Base-by-base conservation (phyloP, 306 rosid species). In the Citrullus colocynthis region DNA sequence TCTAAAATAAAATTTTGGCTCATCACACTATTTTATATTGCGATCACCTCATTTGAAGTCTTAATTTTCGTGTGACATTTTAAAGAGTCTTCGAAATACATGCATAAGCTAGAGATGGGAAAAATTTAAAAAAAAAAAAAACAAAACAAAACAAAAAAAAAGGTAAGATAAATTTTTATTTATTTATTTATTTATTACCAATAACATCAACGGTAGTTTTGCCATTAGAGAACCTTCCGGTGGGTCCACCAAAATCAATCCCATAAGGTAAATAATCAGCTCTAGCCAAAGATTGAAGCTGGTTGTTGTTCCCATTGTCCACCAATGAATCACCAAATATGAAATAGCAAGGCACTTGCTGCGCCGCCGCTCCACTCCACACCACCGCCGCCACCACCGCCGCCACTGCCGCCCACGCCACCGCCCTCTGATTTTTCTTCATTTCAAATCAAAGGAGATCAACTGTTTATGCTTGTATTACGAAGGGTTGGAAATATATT, bases 271-370 rank as follows among this genome's bases (percentile, higher is more conserved):
- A 36, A 42, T 90, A 92, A 83, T 90, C 48, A 58, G 99, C 97
- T 85, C 87, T 92, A 7, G 97, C 99, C 75, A 90, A 75, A 52
- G 99, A 90, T 3, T 39, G 60, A 42, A 95, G 99, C 67, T 78
- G 87, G 77, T 95, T 92, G 64, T 92, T 95, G 76, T 95, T 95
- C 24, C 97, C 97, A 85, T 89, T 89, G 74, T 95, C 97, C 39
- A 93, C 97, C 87, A 88, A 78, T 0, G 97, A 95, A 80, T 95
- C 99, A 4, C 99, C 99, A 84, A 95, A 95, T 0, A 92, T 88
- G 90, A 95, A 95, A 83, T 88, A 95, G 78, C 99, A 90, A 41
- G 97, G 97, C 42, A 82, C 97, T 87, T 87, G 89, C 28, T 88
- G 91, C 37, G 79, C 97, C 48, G 51, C 86, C 83, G 78, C 81